Evolutionary conservation across 1,284 basidiomycete genomes (phyloP), one percentile per base, ranked within the genome.

Genomic region (Ceratobasidium sp.): DNA sequence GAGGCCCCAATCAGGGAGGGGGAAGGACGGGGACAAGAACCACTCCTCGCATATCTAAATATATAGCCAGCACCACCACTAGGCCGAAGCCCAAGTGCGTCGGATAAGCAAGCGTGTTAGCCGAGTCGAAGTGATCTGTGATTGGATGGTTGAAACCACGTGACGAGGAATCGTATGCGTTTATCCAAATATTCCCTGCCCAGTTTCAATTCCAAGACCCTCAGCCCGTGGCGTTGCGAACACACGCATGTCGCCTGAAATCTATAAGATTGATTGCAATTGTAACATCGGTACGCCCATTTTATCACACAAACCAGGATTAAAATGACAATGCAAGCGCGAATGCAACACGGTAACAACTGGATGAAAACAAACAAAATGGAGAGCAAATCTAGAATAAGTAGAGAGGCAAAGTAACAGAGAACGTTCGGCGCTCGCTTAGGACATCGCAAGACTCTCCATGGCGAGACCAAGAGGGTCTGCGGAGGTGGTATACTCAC

Each of bases 401-500:
- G 34, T 69, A 69, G 37, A 39, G 37, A 54, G 11, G 19, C 53
- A 9, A 56, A 53, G 49, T 16, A 41, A 43, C 29, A 27, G 62
- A 49, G 31, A 11, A 46, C 29, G 19, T 14, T 6, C 1, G 24
- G 34, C 6, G 34, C 16, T 19, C 24, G 56, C 31, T 49, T 59
- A 71, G 3, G 68, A 27, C 68, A 71, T 59, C 24, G 68, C 24
- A 24, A 71, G 29, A 29, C 58, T 74, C 79, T 92, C 90, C 89
- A 92, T 90, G 1, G 90, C 91, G 64, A 92, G 82, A 51, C 87
- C 88, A 63, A 92, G 86, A 61, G 90, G 88, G 80, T 92, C 90
- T 8, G 86, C 69, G 29, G 81, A 83, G 34, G 83, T 82, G 43
- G 84, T 84, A 48, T 66, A 72, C n/a, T 75, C 74, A 37, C 74